A percentile compares a stretch with the other conserved stretches of the same genome.
Evolutionary conservation across 2,329 filamentous ascomycete species (phyloP).

Genomic region (Diaporthe australafricana): DNA sequence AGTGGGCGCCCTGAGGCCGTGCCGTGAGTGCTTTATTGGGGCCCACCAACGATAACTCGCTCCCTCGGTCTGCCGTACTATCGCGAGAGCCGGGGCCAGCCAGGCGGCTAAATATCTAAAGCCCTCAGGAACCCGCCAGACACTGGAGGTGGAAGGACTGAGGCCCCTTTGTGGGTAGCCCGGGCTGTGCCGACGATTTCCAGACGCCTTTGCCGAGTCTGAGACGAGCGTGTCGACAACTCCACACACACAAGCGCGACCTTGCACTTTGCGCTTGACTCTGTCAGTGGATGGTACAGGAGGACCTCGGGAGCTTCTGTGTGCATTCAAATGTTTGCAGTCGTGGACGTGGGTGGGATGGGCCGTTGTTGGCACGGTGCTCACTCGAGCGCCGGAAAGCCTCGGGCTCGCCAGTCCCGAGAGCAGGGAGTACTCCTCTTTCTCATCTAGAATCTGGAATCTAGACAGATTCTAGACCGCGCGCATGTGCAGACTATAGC

Average conservation of each 20-base stretch:
- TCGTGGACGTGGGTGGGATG: neutral
- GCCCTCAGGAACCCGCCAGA: neutral
- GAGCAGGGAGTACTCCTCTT: neutral
- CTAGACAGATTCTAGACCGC: slow-evolving; percentile 10
- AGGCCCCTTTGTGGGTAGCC: slow-evolving; percentile 17
- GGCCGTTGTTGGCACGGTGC: neutral
- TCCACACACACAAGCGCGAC: neutral
- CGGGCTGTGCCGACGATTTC: slow-evolving; percentile 14
- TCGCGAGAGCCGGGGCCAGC: slow-evolving; percentile 11
- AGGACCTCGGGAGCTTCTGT: too few species aligned
- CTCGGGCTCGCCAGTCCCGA: slow-evolving; percentile 11
- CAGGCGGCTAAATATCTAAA: slow-evolving; percentile 23
- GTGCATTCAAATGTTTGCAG: too few species aligned
- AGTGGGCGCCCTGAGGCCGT: neutral
- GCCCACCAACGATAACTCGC: slow-evolving; percentile 11
- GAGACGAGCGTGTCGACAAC: neutral
- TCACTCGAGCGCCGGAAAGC: neutral
- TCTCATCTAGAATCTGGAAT: neutral
- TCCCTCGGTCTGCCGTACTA: slow-evolving; percentile 21
- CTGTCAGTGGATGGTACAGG: neutral
- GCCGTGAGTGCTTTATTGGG: neutral
- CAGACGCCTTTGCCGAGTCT: slow-evolving; percentile 3
- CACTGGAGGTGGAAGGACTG: neutral
- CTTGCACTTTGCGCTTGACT: neutral
- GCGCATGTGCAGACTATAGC: neutral